A percentile compares a stretch with the other conserved stretches of the same genome.
Evolutionary conservation across 148 eudicot genomes (phyloP).

Genomic region (Rheum nobile): DNA sequence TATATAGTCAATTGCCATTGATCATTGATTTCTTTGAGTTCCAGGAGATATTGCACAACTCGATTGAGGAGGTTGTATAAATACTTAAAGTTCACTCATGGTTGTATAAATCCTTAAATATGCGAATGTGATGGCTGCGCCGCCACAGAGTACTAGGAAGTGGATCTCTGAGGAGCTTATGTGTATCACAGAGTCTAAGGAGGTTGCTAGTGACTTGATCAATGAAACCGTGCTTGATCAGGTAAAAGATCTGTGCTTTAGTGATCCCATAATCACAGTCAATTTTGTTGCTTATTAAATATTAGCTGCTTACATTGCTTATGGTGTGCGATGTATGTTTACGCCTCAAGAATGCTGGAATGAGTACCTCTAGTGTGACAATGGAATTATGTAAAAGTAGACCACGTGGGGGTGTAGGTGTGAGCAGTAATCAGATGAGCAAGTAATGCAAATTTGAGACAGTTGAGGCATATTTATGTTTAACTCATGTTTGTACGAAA

Average conservation of each 20-base stretch:
- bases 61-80: conserved; percentile 80
- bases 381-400: background rate
- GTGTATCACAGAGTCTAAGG: conserved; percentile 77
- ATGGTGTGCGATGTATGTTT: no score
- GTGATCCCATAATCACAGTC: background rate
- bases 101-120: conserved; percentile 73
- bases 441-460: background rate
- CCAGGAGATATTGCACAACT: conserved; percentile 84
- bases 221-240: conserved; percentile 81
- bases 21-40: background rate
- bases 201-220: conserved; percentile 80
- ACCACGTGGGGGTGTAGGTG: background rate
- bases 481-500: background rate
- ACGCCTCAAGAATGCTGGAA: background rate
- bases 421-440: background rate
- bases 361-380: background rate
- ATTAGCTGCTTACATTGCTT: background rate
- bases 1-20: background rate
- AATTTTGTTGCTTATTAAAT: background rate
- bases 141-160: conserved; percentile 52
- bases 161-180: conserved; percentile 72
- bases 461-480: background rate
- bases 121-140: conserved; percentile 29
- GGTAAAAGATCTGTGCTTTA: conserved; percentile 25
- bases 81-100: conserved; percentile 84